phyloP scores from a whole-genome alignment of 2,329 filamentous ascomycete genomes.

The Arthrobotrys sinensis region DNA sequence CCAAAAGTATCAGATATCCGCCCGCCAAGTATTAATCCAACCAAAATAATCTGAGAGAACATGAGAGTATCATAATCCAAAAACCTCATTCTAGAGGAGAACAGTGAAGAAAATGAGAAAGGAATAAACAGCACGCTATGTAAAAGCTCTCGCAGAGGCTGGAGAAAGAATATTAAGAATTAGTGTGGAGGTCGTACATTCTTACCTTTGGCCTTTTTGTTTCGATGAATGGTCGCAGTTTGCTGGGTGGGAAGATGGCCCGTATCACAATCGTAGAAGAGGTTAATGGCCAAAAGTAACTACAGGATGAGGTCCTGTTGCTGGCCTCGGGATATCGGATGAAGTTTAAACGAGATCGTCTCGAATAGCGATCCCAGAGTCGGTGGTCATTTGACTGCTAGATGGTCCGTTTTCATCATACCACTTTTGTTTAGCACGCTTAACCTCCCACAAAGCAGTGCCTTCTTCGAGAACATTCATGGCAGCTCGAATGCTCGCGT shows the following conservation, averaged over 20 bases:
- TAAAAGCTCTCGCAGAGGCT: background rate
- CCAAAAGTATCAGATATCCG: conserved; percentile 13
- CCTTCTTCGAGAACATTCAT: conserved; percentile 64
- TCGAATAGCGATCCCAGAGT: conserved; percentile 39
- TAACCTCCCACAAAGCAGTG: conserved; percentile 45
- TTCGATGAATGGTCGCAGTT: background rate
- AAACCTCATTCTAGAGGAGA: background rate
- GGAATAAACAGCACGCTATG: background rate
- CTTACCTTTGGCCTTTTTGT: background rate
- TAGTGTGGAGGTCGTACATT: background rate
- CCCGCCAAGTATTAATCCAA: background rate
- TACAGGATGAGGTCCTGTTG: no score
- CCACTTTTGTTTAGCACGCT: conserved; percentile 56
- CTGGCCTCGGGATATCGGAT: no score
- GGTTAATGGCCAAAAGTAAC: no score
- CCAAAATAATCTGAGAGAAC: conserved; percentile 4
- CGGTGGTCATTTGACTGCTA: background rate
- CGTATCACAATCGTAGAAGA: no score
- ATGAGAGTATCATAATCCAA: background rate
- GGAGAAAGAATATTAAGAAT: conserved; percentile 28
- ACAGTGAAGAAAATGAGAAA: background rate
- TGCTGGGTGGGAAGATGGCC: background rate
- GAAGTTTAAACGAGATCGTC: conserved; percentile 28
- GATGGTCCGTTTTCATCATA: conserved; percentile 46
- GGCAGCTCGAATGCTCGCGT: conserved; percentile 64